Evolutionary conservation across 169 alveolate genomes (phyloP).

Genomic region (Plasmodium inui): DNA sequence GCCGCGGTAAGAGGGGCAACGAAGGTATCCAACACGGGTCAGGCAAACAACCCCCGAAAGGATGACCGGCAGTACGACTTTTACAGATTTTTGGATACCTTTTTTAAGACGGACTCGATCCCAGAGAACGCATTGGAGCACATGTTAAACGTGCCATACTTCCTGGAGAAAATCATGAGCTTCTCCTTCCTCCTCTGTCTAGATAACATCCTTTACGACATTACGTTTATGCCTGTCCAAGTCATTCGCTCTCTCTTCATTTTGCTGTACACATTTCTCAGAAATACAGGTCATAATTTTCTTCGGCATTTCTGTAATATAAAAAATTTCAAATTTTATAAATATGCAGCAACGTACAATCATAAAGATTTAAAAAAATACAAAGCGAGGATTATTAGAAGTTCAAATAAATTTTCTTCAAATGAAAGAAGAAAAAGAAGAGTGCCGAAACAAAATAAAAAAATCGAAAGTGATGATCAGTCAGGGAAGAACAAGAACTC

Average conservation of each 20-base stretch:
- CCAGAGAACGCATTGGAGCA: slow-evolving; percentile 77
- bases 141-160: slow-evolving; percentile 79
- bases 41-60: background rate
- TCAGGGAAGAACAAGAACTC: background rate
- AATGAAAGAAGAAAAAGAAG: slow-evolving; percentile 4
- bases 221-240: slow-evolving; percentile 85
- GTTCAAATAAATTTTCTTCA: slow-evolving; percentile 16
- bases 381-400: slow-evolving; percentile 31
- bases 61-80: slow-evolving; percentile 61
- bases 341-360: slow-evolving; percentile 70
- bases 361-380: slow-evolving; percentile 41
- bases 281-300: slow-evolving; percentile 24
- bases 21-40: background rate
- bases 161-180: slow-evolving; percentile 79
- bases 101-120: slow-evolving; percentile 52
- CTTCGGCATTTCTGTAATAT: slow-evolving; percentile 3
- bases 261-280: slow-evolving; percentile 32
- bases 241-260: slow-evolving; percentile 36
- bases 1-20: background rate
- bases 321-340: slow-evolving; percentile 58
- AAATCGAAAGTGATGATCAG: background rate
- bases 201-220: slow-evolving; percentile 81
- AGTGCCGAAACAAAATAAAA: background rate
- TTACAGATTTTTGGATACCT: slow-evolving; percentile 57
- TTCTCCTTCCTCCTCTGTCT: slow-evolving; percentile 79